Base-by-base conservation (phyloP, 2,329 filamentous ascomycete species). In the Xylariaceae sp. region DNA sequence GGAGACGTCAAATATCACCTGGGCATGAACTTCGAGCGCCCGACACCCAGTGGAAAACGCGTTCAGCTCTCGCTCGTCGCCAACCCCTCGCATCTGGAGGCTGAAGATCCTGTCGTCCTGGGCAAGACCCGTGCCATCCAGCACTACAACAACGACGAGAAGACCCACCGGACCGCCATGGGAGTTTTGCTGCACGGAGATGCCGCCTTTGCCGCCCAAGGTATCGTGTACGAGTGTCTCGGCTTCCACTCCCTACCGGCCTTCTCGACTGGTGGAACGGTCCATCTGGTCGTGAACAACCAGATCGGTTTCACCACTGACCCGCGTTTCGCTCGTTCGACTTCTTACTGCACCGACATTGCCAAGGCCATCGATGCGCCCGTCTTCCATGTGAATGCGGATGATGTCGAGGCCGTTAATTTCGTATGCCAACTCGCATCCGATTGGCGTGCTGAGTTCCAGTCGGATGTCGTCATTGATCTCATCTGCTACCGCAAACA, bases 291-390 rank as follows among this genome's bases (percentile, higher is more conserved):
- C 39, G 90, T 96, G 50, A 98, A 98, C 78, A 98, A 98, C 75
- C 92, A 98, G 73, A 98, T 98, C 60, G 92, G 92, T 63, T 98
- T 98, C 73, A 98, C 92, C 34, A 98, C 92, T 15, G 92, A 98
- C 58, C 92, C 92, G 48, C 87, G 92, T 56, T 98, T 94, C 63
- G 83, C 92, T 51, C 88, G 92, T 51, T 98, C 92, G 14, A 98
- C 92, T 31, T 85, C 92, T 28, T 98, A 98, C 77, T 98, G 92
- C 68, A 96, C 92, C 27, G 92, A 98, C 61, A 95, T 98, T 54
- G 92, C 92, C 64, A 98, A 98, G 72, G 86, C 92, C 32, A 95
- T 98, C 49, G 92, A 98, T 52, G 92, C 92, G 2, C 92, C 92
- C 29, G 86, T 98, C 38, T 98, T 98, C 79, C 92, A 98, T 68